Evolutionary conservation across 805 yeast genomes (phyloP), one percentile per base, ranked within the genome.

Genomic region (Wickerhamiella kazuoi): DNA sequence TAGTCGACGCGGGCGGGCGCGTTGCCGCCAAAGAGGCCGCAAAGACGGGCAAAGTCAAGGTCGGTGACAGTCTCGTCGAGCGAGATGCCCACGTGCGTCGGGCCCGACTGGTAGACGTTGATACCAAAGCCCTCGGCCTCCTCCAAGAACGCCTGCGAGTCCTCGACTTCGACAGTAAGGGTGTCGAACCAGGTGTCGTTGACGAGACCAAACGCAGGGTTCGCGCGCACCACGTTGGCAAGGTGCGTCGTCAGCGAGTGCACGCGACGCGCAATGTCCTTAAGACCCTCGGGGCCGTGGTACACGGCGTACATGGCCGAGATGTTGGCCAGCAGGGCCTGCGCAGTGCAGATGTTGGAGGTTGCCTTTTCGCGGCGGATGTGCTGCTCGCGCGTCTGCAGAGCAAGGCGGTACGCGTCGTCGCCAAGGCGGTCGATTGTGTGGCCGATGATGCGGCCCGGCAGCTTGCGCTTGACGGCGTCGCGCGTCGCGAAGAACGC

Each of bases 351-450:
- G 43, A 90, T 90, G 58, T 90, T 90, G 23, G 95, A 83, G 16
- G 98, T 90, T 14, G 98, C 98, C 62, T 81, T 86, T 57, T 90
- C 98, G 59, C 98, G 74, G 60, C 86, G 81, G 55, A 90, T 90
- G 59, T 90, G 98, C 59, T 90, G 98, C 60, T 90, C 98, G 63
- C 98, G 79, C 3, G 98, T 90, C 65, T 90, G 98, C 49, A 90
- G 69, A 3, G 98, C 97, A 50, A 90, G 68, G 58, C 98, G 73
- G 44, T 78, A 68, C 3, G 96, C 97, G n/a, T 69, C 72, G 47
- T 79, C 74, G 17, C 95, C 96, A 39, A 86, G 64, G 53, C 97
- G 71, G 57, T 87, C 98, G 56, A 81, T 82, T 30, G 94, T 76
- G 31, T 81, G 74, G 54, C 98, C 98, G 40, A 90, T 86, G 41